Evolutionary conservation across 192 early-diverging fungal species (phyloP).

Genomic region (Backusella sp.): DNA sequence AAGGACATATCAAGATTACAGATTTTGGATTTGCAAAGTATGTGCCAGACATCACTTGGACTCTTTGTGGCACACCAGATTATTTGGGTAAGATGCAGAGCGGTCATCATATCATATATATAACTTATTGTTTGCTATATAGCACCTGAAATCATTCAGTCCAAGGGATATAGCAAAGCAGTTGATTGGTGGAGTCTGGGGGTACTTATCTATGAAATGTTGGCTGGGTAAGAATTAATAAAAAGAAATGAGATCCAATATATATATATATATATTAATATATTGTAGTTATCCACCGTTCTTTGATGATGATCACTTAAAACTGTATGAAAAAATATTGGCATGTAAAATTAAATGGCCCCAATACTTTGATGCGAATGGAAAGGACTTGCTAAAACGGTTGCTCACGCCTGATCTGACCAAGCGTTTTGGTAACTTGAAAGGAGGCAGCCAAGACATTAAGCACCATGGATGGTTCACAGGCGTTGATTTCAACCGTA

Average conservation of each 20-base stretch:
- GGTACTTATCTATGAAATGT: conserved; percentile 87
- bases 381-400: conserved; percentile 70
- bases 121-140: conserved; percentile 27
- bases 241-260: not conserved
- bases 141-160: conserved; percentile 88
- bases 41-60: conserved; percentile 77
- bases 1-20: conserved; percentile 84
- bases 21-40: conserved; percentile 92
- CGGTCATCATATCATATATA: no score
- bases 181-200: conserved; percentile 98
- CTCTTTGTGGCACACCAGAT: conserved; percentile 84
- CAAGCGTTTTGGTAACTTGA: conserved; percentile 82
- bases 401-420: conserved; percentile 78
- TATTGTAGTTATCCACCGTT: conserved; percentile 66
- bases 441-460: conserved; percentile 75
- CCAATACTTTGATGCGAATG: conserved; percentile 64
- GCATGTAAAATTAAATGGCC: conserved; percentile 74
- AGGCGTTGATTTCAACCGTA: conserved; percentile 65
- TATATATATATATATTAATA: no score
- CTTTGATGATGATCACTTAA: conserved; percentile 86
- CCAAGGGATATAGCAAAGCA: conserved; percentile 76
- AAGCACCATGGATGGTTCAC: conserved; percentile 82
- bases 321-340: conserved; percentile 89
- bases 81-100: conserved; percentile 46
- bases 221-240: conserved; percentile 46